Evolutionary conservation across 2,329 filamentous ascomycete species (phyloP).

Genomic region (Neonectria coccinea): DNA sequence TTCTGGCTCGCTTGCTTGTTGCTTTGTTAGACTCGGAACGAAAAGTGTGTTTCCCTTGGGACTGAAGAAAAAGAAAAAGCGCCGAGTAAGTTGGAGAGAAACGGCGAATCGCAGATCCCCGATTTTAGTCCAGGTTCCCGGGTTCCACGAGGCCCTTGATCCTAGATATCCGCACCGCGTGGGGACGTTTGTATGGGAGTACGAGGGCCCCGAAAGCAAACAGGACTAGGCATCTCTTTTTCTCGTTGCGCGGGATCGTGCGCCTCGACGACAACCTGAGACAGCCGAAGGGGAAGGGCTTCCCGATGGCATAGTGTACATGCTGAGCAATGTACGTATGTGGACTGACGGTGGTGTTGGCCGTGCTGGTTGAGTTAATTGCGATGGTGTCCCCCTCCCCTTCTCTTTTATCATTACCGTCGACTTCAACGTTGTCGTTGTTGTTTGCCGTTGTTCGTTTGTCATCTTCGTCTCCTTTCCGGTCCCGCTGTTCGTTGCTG

Average conservation of each 20-base stretch:
- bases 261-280: slow-evolving; percentile 41
- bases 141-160: slow-evolving; percentile 19
- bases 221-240: slow-evolving; percentile 29
- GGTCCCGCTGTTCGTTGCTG: slow-evolving; percentile 9
- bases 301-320: slow-evolving; percentile 36
- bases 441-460: no score
- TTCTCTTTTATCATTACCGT: background rate
- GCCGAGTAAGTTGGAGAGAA: slow-evolving; percentile 12
- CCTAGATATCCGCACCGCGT: slow-evolving; percentile 34
- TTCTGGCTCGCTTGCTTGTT: slow-evolving; percentile 13
- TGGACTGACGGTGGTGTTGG: slow-evolving; percentile 36
- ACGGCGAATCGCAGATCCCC: slow-evolving; percentile 33
- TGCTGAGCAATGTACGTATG: slow-evolving; percentile 42
- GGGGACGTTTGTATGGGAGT: slow-evolving; percentile 40
- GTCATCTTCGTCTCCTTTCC: background rate
- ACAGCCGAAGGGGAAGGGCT: slow-evolving; percentile 33
- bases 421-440: slow-evolving; percentile 6
- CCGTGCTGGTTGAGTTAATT: slow-evolving; percentile 32
- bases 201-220: slow-evolving; percentile 26
- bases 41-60: background rate
- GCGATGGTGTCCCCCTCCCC: slow-evolving; percentile 18
- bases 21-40: background rate
- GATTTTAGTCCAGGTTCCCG: slow-evolving; percentile 32
- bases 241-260: slow-evolving; percentile 39
- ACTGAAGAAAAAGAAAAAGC: background rate